Conservation (phyloP, 768 basidiomycete genomes). For the Nidularia sp. region DNA sequence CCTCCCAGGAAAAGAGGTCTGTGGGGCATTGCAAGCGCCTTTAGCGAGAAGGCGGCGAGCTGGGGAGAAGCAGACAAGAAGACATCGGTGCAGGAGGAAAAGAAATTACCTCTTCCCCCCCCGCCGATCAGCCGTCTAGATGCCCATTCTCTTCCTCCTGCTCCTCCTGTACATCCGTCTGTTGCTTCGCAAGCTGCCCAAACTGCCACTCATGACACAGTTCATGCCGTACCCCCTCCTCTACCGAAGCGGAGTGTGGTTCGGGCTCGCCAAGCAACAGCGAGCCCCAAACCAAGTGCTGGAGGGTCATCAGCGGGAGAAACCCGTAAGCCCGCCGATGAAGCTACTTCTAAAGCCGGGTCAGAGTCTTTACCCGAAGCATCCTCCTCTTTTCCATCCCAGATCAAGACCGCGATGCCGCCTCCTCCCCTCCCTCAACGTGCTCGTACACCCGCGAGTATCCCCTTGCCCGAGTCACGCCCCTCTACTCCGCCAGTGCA, state of each 20-base stretch:
- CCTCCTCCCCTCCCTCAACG: background rate
- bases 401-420: background rate
- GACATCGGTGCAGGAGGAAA: constrained; percentile 23
- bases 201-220: background rate
- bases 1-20: constrained; percentile 60
- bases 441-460: constrained; percentile 23
- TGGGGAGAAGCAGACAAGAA: constrained; percentile 46
- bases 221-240: constrained; percentile 34
- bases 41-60: constrained; percentile 54
- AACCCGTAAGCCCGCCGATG: background rate
- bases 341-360: background rate
- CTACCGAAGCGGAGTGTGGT: constrained; percentile 48
- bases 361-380: background rate
- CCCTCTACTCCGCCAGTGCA: constrained; percentile 37
- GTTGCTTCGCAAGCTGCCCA: too few relatives aligned
- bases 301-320: background rate
- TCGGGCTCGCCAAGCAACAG: constrained; percentile 23
- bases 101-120: constrained; percentile 26
- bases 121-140: too few relatives aligned
- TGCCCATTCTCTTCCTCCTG: constrained; percentile 25
- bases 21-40: constrained; percentile 65
- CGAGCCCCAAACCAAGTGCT: background rate
- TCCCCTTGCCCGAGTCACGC: constrained; percentile 40
- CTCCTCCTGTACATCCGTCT: constrained; percentile 14
- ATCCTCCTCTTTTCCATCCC: background rate